Evolutionary conservation across 345 rosid species (phyloP).

Genomic region (Linum trigynum): DNA sequence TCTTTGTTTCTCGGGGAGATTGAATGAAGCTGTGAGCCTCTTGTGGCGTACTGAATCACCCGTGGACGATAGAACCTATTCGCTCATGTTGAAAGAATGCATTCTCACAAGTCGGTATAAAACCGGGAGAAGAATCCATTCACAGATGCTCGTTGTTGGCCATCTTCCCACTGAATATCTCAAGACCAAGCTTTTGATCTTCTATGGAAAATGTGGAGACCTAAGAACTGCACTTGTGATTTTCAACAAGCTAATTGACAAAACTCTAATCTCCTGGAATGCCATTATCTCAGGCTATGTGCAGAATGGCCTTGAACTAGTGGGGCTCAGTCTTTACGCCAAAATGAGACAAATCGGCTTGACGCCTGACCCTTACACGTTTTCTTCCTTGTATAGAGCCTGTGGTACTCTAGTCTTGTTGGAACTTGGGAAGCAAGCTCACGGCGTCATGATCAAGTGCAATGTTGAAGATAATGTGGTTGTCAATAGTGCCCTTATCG

Average conservation of each 20-base stretch:
- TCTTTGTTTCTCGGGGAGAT: constrained; percentile 55
- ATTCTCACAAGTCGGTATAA: constrained; percentile 34
- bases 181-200: constrained; percentile 49
- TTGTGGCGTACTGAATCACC: constrained; percentile 32
- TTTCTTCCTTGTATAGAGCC: constrained; percentile 63
- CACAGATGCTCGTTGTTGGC: constrained; percentile 57
- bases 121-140: constrained; percentile 51
- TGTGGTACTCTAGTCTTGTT: constrained; percentile 52
- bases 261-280: constrained; percentile 44
- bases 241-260: constrained; percentile 24
- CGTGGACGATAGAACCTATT: constrained; percentile 34
- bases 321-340: constrained; percentile 38
- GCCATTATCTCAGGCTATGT: constrained; percentile 52
- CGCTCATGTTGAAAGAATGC: constrained; percentile 62
- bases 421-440: constrained; percentile 52
- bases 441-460: constrained; percentile 44
- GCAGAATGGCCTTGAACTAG: constrained; percentile 36
- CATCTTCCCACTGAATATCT: constrained; percentile 36
- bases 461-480: constrained; percentile 39
- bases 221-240: constrained; percentile 32
- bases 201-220: constrained; percentile 47
- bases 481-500: constrained; percentile 52
- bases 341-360: constrained; percentile 39
- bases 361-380: constrained; percentile 52
- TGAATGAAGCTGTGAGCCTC: constrained; percentile 54